Conservation (phyloP, 2,329 filamentous ascomycete genomes). For the Mycocentrospora acerina region DNA sequence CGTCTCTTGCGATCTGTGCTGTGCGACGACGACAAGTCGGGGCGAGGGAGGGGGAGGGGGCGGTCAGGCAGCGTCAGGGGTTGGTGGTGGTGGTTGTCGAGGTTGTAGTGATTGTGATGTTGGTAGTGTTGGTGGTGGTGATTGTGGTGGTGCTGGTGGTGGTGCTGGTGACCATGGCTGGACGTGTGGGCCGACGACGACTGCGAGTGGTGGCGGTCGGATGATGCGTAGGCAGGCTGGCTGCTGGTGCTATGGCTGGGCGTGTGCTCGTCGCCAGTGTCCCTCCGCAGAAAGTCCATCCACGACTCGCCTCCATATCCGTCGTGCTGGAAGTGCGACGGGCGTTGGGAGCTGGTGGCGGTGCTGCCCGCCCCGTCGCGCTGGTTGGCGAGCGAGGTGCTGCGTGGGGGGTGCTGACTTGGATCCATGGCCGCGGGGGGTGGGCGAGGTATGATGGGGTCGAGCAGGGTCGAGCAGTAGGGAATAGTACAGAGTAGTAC, state of each 20-base stretch:
- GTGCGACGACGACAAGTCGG: constrained; percentile 19
- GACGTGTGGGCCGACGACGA: constrained; percentile 1
- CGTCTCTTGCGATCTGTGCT: constrained; percentile 40
- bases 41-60: constrained; percentile 14
- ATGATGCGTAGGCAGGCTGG: constrained; percentile 1
- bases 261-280: constrained; percentile 20
- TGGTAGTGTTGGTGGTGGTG: constrained; percentile 11
- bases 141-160: constrained; percentile 2
- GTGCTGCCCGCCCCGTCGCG: constrained; percentile 11
- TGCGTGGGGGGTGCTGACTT: constrained; percentile 14
- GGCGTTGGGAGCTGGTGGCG: too few relatives aligned
- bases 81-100: constrained; percentile 6
- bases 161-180: not conserved
- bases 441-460: too few relatives aligned
- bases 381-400: constrained; percentile 17
- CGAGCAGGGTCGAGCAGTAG: too few relatives aligned
- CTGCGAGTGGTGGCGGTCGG: constrained; percentile 1
- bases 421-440: too few relatives aligned
- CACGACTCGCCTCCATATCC: constrained; percentile 34
- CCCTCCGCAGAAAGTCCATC: constrained; percentile 35
- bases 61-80: constrained; percentile 23
- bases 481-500: too few relatives aligned
- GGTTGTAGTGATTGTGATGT: too few relatives aligned
- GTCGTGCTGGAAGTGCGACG: constrained; percentile 24
- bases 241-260: constrained; percentile 8